These are phyloP conservation scores for Boletus reticulatus DNA, from an alignment of 768 basidiomycete species.

Conservation along the genomic window DNA sequence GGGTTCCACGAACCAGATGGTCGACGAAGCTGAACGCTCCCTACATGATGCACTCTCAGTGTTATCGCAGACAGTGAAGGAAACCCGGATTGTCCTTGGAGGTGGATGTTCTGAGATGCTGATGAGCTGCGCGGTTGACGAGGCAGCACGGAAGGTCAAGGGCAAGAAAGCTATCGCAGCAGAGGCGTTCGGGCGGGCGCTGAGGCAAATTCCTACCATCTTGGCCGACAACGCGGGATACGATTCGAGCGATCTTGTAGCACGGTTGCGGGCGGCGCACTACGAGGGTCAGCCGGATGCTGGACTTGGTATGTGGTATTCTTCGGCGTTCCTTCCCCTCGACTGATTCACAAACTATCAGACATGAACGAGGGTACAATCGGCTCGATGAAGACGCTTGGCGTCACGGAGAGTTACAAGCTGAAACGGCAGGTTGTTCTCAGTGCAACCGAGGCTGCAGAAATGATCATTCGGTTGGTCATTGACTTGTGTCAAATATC, in stretches of 20 bases:
- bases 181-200: slow-evolving; percentile 85
- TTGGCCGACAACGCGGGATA: slow-evolving; percentile 97
- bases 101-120: slow-evolving; percentile 99
- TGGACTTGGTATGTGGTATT: slow-evolving; percentile 70
- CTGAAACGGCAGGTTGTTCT: slow-evolving; percentile 93
- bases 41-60: slow-evolving; percentile 97
- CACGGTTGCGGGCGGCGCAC: slow-evolving; percentile 88
- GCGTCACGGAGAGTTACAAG: slow-evolving; percentile 96
- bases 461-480: slow-evolving; percentile 93
- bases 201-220: slow-evolving; percentile 94
- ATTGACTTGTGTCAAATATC: neutral
- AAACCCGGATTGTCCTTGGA: slow-evolving; percentile 91
- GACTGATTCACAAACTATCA: slow-evolving; percentile 26
- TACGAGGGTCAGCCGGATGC: slow-evolving; percentile 85
- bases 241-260: slow-evolving; percentile 94
- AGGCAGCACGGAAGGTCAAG: slow-evolving; percentile 75
- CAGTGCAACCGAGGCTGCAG: slow-evolving; percentile 93
- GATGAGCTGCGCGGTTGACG: slow-evolving; percentile 94
- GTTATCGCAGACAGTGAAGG: slow-evolving; percentile 95
- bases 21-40: slow-evolving; percentile 97
- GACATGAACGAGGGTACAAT: slow-evolving; percentile 89
- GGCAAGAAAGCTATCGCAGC: slow-evolving; percentile 97
- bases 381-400: slow-evolving; percentile 83
- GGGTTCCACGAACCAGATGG: slow-evolving; percentile 97
- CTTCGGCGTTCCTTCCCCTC: neutral